Percentiles rank a stretch among this genome's conserved stretches.
These are phyloP conservation scores for Cyberlindnera maritima DNA, from an alignment of 805 yeast genomes.

Conservation along the genomic window DNA sequence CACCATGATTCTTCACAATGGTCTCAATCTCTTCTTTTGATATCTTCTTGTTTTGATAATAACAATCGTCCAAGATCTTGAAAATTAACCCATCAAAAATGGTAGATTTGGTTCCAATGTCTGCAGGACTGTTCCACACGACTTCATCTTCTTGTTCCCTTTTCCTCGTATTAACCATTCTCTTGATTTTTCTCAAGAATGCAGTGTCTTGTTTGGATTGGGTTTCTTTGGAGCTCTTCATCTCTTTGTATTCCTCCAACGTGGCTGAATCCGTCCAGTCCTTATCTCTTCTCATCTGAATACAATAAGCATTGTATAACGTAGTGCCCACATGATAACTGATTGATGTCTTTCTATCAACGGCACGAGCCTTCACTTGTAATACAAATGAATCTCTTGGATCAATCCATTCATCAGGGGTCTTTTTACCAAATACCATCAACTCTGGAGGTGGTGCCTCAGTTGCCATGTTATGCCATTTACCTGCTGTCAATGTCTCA, in stretches of 20 bases:
- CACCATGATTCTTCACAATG: slow-evolving; percentile 49
- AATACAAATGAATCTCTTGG: slow-evolving; percentile 77
- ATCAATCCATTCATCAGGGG: slow-evolving; percentile 75
- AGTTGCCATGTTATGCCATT: slow-evolving; percentile 51
- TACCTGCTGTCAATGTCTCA: slow-evolving; percentile 50
- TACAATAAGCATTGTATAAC: slow-evolving; percentile 72
- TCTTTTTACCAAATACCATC: slow-evolving; percentile 53
- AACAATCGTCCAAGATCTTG: slow-evolving; percentile 52
- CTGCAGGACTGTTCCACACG: slow-evolving; percentile 21
- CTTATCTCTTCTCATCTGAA: slow-evolving; percentile 67
- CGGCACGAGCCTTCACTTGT: slow-evolving; percentile 79
- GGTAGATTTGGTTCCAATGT: slow-evolving; percentile 23
- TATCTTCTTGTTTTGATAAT: slow-evolving; percentile 26
- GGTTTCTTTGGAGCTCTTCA: slow-evolving; percentile 29
- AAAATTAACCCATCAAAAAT: slow-evolving; percentile 48
- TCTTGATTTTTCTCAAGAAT: slow-evolving; percentile 24
- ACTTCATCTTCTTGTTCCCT: slow-evolving; percentile 23
- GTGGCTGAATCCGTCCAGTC: slow-evolving; percentile 53
- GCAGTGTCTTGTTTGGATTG: slow-evolving; percentile 24
- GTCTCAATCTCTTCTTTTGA: slow-evolving; percentile 35
- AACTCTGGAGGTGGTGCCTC: slow-evolving; percentile 39
- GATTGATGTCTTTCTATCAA: slow-evolving; percentile 45
- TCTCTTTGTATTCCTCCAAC: slow-evolving; percentile 46
- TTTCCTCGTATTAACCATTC: slow-evolving; percentile 18
- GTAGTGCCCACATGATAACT: slow-evolving; percentile 67